phyloP scores from a whole-genome alignment of 257 asterid genomes.

The Ilex aquifolium region DNA sequence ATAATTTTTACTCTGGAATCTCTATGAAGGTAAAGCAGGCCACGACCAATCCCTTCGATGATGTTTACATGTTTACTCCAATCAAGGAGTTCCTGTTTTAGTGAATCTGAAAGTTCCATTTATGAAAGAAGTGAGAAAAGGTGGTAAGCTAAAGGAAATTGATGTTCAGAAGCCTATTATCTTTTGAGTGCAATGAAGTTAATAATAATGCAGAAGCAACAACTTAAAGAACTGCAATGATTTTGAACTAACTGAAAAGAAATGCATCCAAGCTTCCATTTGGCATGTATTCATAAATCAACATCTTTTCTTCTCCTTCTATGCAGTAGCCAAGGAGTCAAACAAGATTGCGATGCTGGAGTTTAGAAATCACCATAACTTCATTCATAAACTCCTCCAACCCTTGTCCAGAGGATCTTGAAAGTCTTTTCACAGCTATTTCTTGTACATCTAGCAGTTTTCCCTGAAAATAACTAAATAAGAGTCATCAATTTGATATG shows the following conservation, averaged over 20 bases:
- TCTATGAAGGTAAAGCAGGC: constrained; percentile 38
- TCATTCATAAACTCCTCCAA: constrained; percentile 49
- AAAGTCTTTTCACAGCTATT: constrained; percentile 46
- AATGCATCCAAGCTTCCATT: constrained; percentile 45
- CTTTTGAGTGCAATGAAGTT: no score
- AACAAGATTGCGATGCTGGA: constrained; percentile 56
- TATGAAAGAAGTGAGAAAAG: no score
- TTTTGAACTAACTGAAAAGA: constrained; percentile 34
- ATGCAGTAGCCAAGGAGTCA: constrained; percentile 42
- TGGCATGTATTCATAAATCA: constrained; percentile 65
- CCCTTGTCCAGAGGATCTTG: constrained; percentile 46
- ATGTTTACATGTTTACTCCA: constrained; percentile 25
- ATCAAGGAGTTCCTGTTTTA: constrained; percentile 12
- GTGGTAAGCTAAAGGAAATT: no score
- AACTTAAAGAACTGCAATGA: no score
- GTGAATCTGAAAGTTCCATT: not conserved
- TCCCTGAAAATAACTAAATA: constrained; percentile 19
- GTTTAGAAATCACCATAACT: constrained; percentile 37
- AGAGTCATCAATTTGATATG: not conserved
- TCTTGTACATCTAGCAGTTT: constrained; percentile 35
- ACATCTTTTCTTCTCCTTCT: constrained; percentile 40
- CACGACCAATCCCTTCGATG: constrained; percentile 30
- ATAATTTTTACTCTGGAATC: constrained; percentile 33
- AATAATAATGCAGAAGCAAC: no score
- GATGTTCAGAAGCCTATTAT: no score